These are phyloP conservation scores for Tuber brumale DNA, from an alignment of 495 filamentous ascomycete genomes.

Conservation along the genomic window DNA sequence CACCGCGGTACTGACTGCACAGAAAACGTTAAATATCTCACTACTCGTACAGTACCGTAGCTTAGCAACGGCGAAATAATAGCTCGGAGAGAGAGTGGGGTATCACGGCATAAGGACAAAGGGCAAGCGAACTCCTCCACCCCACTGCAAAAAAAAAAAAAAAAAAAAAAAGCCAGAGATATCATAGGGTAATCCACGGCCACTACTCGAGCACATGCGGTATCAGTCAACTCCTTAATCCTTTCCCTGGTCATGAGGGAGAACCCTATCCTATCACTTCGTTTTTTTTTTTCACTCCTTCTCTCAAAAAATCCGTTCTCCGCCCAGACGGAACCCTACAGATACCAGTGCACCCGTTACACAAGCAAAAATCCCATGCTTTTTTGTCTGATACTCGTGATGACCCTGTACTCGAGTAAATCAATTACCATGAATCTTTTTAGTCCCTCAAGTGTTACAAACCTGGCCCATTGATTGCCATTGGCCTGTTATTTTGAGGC, in stretches of 20 bases:
- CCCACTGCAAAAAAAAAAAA: background rate
- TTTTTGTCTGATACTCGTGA: background rate
- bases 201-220: too few species aligned
- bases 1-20: background rate
- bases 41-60: background rate
- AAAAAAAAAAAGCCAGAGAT: background rate
- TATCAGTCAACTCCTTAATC: background rate
- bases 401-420: background rate
- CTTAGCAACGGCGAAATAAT: slow-evolving; percentile 1
- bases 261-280: background rate
- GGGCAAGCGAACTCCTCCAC: background rate
- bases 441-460: background rate
- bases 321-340: background rate
- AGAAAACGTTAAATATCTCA: background rate
- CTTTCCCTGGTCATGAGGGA: background rate
- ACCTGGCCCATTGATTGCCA: background rate
- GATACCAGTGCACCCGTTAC: background rate
- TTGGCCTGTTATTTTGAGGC: background rate
- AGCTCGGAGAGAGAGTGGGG: background rate
- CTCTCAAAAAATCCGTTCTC: background rate
- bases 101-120: background rate
- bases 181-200: background rate
- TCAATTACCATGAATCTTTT: background rate
- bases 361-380: background rate
- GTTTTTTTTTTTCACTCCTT: background rate